Percentiles rank a stretch among this genome's conserved stretches.
These are phyloP conservation scores for Allomyces macrogynus DNA, from an alignment of 192 early-diverging fungal species.

Conservation along the genomic window DNA sequence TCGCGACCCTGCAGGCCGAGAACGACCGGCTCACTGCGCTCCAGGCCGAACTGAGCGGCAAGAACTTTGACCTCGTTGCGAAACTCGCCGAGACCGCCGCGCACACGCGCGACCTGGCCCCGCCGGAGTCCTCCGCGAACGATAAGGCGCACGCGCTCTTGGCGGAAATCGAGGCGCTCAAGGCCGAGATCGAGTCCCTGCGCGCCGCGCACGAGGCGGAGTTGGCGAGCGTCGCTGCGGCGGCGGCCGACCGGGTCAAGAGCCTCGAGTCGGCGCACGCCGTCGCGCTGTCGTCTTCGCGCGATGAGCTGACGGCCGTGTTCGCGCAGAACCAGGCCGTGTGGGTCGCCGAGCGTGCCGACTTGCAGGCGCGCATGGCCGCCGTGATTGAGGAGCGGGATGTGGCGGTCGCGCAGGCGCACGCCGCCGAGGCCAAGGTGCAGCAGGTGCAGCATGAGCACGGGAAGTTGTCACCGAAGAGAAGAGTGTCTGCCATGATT, in stretches of 20 bases:
- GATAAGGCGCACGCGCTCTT: background rate
- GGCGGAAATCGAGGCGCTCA: background rate
- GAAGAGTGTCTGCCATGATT: no score
- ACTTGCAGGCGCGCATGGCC: background rate
- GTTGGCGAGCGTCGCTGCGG: background rate
- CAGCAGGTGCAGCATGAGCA: no score
- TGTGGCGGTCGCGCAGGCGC: no score
- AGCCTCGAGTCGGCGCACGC: background rate
- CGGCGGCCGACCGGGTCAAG: background rate
- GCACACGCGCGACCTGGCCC: background rate
- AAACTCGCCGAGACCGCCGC: background rate
- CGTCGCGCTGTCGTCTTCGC: background rate
- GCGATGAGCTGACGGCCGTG: background rate
- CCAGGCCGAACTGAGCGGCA: background rate
- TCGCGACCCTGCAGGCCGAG: background rate
- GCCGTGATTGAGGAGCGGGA: no score
- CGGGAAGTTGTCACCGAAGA: no score
- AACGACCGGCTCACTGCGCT: background rate
- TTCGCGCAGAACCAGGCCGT: background rate
- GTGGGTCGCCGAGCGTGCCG: background rate
- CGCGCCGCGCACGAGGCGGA: background rate
- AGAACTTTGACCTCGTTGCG: background rate
- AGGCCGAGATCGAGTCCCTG: background rate
- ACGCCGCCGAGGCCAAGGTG: no score
- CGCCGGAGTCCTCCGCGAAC: background rate